Evolutionary conservation across 23 red algal genomes (phyloP).

Genomic region (Gracilaria vermiculophylla): DNA sequence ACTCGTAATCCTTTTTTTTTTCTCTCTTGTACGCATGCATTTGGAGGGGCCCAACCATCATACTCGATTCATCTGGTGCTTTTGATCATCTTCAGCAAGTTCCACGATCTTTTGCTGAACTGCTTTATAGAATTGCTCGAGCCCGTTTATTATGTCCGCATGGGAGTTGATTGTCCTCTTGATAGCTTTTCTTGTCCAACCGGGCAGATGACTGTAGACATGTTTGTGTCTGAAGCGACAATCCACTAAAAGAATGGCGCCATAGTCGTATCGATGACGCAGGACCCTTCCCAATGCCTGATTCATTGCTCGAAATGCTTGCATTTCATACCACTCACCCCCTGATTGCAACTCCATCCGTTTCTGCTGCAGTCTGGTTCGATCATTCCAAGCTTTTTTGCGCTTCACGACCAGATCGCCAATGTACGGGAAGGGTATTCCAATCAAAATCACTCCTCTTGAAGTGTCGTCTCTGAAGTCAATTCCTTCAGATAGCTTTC

Average conservation of each 20-base stretch:
- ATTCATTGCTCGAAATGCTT: slow-evolving; percentile 86
- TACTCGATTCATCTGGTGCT: neutral
- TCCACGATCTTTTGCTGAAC: slow-evolving; percentile 41
- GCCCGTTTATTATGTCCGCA: slow-evolving; percentile 18
- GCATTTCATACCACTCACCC: slow-evolving; percentile 83
- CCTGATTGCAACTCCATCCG: slow-evolving; percentile 14
- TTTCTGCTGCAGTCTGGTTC: slow-evolving; percentile 25
- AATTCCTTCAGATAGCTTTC: slow-evolving; percentile 91
- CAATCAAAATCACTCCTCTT: slow-evolving; percentile 79
- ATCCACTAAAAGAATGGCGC: slow-evolving; percentile 82
- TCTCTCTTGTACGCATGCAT: neutral
- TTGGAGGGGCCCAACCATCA: neutral
- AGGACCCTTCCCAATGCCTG: slow-evolving; percentile 86
- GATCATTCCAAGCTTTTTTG: slow-evolving; percentile 83
- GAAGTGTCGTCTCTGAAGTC: slow-evolving; percentile 81
- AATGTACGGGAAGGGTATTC: slow-evolving; percentile 78
- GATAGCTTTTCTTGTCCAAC: slow-evolving; percentile 30
- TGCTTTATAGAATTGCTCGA: slow-evolving; percentile 13
- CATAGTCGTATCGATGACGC: slow-evolving; percentile 79
- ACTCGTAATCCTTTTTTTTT: neutral
- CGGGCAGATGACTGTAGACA: slow-evolving; percentile 31
- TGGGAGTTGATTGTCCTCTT: slow-evolving; percentile 4
- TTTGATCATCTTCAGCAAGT: slow-evolving; percentile 15
- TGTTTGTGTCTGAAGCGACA: slow-evolving; percentile 45
- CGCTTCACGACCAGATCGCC: slow-evolving; percentile 67